phyloP scores from a whole-genome alignment of 1,284 basidiomycete species.

The Cutaneotrichosporon spelunceum region DNA sequence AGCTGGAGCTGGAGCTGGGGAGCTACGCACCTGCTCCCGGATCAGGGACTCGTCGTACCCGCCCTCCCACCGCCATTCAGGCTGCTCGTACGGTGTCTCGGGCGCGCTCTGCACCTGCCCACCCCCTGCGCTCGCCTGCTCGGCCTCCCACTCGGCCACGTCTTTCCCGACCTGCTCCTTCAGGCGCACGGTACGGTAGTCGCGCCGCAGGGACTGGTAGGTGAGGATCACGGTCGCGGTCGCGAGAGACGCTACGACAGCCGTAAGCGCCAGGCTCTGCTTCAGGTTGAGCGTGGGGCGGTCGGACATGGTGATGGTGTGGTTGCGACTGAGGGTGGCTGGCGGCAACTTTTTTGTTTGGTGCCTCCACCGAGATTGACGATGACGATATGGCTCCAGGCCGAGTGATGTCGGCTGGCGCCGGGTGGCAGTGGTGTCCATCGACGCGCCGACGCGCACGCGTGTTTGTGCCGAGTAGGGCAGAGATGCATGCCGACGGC shows the following conservation, averaged over 20 bases:
- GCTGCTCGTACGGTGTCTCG: conserved; percentile 16
- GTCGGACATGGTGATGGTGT: neutral
- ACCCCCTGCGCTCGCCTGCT: no score
- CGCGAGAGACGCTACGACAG: conserved; percentile 40
- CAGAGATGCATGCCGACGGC: no score
- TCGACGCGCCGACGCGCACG: no score
- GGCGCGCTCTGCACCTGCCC: no score
- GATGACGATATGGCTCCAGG: no score
- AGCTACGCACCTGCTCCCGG: conserved; percentile 57
- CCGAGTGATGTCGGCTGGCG: neutral
- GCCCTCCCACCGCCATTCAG: conserved; percentile 36
- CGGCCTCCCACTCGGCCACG: conserved; percentile 45
- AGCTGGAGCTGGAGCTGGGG: neutral
- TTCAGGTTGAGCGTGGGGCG: conserved; percentile 7
- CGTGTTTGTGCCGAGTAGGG: no score
- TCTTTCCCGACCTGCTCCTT: conserved; percentile 49
- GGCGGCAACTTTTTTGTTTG: conserved; percentile 1
- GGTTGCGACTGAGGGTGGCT: neutral
- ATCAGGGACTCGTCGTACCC: conserved; percentile 72
- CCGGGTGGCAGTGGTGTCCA: no score
- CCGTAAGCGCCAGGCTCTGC: conserved; percentile 45
- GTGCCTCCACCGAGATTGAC: neutral
- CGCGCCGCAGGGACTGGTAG: conserved; percentile 47
- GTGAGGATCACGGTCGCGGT: conserved; percentile 47
- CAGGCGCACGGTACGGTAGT: conserved; percentile 44